Evolutionary conservation across 2,329 filamentous ascomycete genomes (phyloP).

Genomic region (Colletotrichum sansevieriae): DNA sequence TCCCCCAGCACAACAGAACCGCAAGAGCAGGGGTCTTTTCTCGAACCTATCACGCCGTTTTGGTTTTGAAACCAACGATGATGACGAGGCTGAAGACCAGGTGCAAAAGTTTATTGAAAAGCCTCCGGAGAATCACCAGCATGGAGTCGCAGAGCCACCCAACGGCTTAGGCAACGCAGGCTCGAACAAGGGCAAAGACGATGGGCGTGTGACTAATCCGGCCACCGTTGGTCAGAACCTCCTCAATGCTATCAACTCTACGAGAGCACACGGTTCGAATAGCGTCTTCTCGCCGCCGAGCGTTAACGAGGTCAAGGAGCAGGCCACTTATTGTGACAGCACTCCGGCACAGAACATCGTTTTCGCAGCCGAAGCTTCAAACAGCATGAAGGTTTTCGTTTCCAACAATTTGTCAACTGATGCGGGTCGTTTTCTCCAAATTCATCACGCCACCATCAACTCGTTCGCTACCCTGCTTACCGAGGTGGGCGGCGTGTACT

Average conservation of each 20-base stretch:
- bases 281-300: conserved; percentile 79
- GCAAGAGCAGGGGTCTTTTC: conserved; percentile 71
- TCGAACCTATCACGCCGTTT: conserved; percentile 76
- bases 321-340: conserved; percentile 87
- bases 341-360: conserved; percentile 79
- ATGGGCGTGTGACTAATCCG: conserved; percentile 70
- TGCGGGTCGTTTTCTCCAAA: conserved; percentile 68
- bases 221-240: conserved; percentile 77
- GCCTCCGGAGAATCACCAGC: conserved; percentile 42
- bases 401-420: conserved; percentile 65
- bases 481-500: conserved; percentile 80
- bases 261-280: conserved; percentile 80
- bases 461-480: conserved; percentile 77
- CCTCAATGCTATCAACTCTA: conserved; percentile 82
- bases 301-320: conserved; percentile 82
- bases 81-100: conserved; percentile 57
- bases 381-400: conserved; percentile 81
- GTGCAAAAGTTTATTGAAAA: conserved; percentile 61
- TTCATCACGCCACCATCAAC: conserved; percentile 73
- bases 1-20: conserved; percentile 50
- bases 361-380: conserved; percentile 77
- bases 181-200: conserved; percentile 52
- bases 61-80: conserved; percentile 70
- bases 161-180: conserved; percentile 1
- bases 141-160: conserved; percentile 16